phyloP scores from a whole-genome alignment of 805 yeast species.

The Debaryomyces hansenii region DNA sequence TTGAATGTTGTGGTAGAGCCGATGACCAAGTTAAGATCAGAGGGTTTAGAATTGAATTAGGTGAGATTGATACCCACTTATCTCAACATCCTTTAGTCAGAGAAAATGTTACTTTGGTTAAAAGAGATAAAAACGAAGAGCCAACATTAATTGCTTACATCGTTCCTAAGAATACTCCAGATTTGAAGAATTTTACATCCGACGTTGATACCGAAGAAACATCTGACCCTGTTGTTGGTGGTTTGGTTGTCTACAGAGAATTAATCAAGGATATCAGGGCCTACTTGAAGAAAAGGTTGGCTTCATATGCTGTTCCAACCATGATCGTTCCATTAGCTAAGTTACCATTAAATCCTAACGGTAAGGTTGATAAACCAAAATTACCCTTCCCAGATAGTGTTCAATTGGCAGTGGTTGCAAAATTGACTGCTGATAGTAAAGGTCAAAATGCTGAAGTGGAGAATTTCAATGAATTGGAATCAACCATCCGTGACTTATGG shows the following conservation, averaged over 20 bases:
- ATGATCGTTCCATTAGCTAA: constrained; percentile 82
- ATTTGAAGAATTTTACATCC: constrained; percentile 48
- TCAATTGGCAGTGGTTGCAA: constrained; percentile 76
- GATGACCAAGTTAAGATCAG: constrained; percentile 98
- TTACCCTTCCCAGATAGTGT: constrained; percentile 91
- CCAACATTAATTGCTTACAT: constrained; percentile 87
- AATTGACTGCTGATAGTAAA: constrained; percentile 37
- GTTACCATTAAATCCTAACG: constrained; percentile 95
- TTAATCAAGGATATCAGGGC: constrained; percentile 80
- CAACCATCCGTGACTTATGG: constrained; percentile 80
- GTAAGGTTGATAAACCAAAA: constrained; percentile 96
- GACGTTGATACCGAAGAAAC: constrained; percentile 45
- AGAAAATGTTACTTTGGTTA: constrained; percentile 88
- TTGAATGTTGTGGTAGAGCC: constrained; percentile 98
- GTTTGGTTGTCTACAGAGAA: constrained; percentile 72
- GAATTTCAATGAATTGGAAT: constrained; percentile 61
- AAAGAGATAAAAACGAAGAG: constrained; percentile 90
- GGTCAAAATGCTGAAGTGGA: constrained; percentile 46
- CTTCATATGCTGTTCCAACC: constrained; percentile 91
- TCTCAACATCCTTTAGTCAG: constrained; percentile 91
- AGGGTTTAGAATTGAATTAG: constrained; percentile 97
- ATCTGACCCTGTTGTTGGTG: constrained; percentile 70
- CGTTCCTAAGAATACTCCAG: constrained; percentile 66
- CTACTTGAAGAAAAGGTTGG: constrained; percentile 78
- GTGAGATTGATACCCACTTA: constrained; percentile 96